phyloP scores from a whole-genome alignment of 768 basidiomycete genomes.

The Kwoniella mangroviensis region DNA sequence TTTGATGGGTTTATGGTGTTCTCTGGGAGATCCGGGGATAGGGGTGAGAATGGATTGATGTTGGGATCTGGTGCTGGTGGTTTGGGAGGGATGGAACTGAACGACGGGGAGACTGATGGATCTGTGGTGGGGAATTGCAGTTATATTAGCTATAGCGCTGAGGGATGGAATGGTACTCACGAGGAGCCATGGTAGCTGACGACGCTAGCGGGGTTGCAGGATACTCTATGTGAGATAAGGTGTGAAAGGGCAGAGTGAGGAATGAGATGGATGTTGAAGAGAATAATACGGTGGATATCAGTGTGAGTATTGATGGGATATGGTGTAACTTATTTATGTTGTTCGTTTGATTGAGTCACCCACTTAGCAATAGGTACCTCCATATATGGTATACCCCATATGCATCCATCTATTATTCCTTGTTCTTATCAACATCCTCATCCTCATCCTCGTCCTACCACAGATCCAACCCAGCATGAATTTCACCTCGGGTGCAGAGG shows the following conservation, averaged over 20 bases:
- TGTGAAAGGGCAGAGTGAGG: not conserved
- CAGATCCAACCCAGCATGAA: constrained; percentile 43
- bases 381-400: too few relatives aligned
- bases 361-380: not conserved
- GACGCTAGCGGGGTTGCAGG: not conserved
- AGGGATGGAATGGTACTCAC: not conserved
- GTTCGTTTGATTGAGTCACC: not conserved
- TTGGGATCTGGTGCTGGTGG: constrained; percentile 23
- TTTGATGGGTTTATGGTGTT: constrained; percentile 4
- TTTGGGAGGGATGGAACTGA: constrained; percentile 22
- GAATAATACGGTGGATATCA: not conserved
- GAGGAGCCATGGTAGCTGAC: constrained; percentile 5
- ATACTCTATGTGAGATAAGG: not conserved
- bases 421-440: not conserved
- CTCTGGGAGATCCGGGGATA: constrained; percentile 30
- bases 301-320: not conserved
- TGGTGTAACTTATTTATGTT: not conserved
- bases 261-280: not conserved
- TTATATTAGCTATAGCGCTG: not conserved
- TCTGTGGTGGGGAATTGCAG: not conserved
- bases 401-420: not conserved
- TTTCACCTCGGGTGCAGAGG: constrained; percentile 52
- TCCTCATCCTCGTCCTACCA: not conserved
- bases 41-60: constrained; percentile 32
- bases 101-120: constrained; percentile 14